These are phyloP conservation scores for Hymenoscyphus albidus DNA, from an alignment of 2,329 filamentous ascomycete genomes.

Conservation along the genomic window DNA sequence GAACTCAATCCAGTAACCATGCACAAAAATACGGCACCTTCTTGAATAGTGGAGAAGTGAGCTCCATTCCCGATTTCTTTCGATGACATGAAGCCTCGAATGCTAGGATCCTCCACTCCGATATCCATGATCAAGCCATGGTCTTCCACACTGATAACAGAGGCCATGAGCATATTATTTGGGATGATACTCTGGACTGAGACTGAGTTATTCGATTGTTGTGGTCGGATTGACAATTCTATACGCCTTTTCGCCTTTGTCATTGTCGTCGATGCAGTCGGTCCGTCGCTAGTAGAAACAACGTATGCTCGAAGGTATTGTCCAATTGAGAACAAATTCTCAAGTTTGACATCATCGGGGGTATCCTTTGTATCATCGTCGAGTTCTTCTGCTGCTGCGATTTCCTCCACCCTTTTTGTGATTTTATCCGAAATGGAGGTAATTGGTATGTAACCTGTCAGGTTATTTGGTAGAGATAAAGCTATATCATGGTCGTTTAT, in stretches of 20 bases:
- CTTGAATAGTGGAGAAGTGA: conserved; percentile 65
- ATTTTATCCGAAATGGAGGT: conserved; percentile 85
- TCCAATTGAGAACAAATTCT: conserved; percentile 72
- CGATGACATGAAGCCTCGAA: conserved; percentile 80
- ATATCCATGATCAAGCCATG: conserved; percentile 93
- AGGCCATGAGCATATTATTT: conserved; percentile 79
- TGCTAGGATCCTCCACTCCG: conserved; percentile 62
- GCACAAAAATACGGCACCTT: conserved; percentile 82
- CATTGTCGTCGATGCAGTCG: conserved; percentile 37
- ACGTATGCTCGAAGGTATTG: conserved; percentile 88
- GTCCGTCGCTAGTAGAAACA: conserved; percentile 68
- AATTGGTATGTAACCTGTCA: conserved; percentile 83
- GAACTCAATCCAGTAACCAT: conserved; percentile 70
- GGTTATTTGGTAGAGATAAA: conserved; percentile 85
- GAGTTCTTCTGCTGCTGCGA: conserved; percentile 56
- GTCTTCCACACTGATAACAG: conserved; percentile 89
- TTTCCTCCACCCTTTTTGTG: conserved; percentile 68
- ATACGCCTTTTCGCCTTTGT: conserved; percentile 69
- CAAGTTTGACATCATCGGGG: conserved; percentile 62
- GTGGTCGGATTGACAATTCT: conserved; percentile 79
- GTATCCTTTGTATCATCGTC: conserved; percentile 47
- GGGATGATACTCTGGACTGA: conserved; percentile 67
- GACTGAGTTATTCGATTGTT: conserved; percentile 72
- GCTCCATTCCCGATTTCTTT: conserved; percentile 71
- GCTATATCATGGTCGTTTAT: conserved; percentile 78